A percentile compares a stretch with the other conserved stretches of the same genome.
Conservation (phyloP, 2,329 filamentous ascomycete species). For the Botryotinia calthae region DNA sequence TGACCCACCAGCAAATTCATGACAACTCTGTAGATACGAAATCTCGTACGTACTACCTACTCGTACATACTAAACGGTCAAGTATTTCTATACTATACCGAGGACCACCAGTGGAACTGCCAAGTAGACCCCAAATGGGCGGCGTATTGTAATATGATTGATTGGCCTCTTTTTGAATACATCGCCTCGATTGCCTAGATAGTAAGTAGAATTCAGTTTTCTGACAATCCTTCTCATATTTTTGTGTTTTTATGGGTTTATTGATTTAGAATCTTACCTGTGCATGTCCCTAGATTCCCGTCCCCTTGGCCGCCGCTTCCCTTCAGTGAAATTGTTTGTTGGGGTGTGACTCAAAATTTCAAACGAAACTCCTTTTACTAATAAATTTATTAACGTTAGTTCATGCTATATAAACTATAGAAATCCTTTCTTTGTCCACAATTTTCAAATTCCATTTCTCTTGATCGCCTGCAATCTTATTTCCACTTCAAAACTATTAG, state of each 20-base stretch:
- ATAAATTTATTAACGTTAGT: not conserved
- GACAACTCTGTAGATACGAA: not conserved
- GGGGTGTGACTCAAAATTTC: slow-evolving; percentile 7
- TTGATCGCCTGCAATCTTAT: not conserved
- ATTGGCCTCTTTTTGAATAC: not conserved
- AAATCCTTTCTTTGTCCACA: slow-evolving; percentile 10
- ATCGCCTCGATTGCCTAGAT: not conserved
- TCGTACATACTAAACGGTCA: not conserved
- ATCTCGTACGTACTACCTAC: not conserved
- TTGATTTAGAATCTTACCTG: not conserved
- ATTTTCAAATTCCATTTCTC: not conserved
- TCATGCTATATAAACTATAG: not conserved
- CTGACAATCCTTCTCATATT: not conserved
- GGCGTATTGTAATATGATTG: not conserved
- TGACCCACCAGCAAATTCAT: not conserved
- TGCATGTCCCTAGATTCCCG: not conserved
- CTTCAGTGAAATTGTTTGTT: not conserved
- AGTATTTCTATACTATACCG: not conserved
- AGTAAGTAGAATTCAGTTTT: not conserved
- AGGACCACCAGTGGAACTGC: not conserved
- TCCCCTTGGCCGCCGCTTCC: not conserved
- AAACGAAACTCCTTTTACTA: not conserved
- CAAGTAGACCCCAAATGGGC: not conserved
- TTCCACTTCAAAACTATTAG: not conserved
- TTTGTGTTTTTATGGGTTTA: not conserved